phyloP scores from a whole-genome alignment of 768 basidiomycete genomes.

The Tulasnella sp. region DNA sequence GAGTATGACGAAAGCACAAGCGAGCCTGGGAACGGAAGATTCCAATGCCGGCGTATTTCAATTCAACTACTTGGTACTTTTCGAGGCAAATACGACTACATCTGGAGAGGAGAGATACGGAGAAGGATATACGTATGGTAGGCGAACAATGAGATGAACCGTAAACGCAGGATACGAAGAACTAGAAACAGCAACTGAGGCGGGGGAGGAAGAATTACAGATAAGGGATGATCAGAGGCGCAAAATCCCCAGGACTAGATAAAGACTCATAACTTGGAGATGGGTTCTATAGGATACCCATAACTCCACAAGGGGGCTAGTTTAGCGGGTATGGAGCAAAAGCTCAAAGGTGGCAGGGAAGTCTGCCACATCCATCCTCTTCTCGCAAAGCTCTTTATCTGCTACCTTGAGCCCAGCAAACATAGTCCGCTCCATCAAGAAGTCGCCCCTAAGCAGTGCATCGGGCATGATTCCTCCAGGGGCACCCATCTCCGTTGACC shows the following conservation, averaged over 20 bases:
- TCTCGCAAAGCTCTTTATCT: constrained; percentile 29
- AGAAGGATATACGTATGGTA: not conserved
- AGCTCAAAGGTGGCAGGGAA: constrained; percentile 32
- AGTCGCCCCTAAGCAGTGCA: constrained; percentile 32
- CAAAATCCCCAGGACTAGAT: not conserved
- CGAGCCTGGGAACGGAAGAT: not conserved
- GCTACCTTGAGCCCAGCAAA: constrained; percentile 36
- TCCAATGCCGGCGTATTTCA: constrained; percentile 9
- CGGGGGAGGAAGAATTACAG: constrained; percentile 2
- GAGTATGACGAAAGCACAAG: not conserved
- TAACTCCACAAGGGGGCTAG: not conserved
- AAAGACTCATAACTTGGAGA: constrained; percentile 14
- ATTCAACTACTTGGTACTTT: not conserved
- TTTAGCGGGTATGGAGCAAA: constrained; percentile 29
- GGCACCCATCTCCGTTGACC: constrained; percentile 32
- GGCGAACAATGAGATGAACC: not conserved
- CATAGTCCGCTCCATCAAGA: constrained; percentile 33
- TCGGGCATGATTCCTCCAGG: constrained; percentile 35
- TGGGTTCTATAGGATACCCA: constrained; percentile 1
- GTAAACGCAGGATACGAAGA: not conserved
- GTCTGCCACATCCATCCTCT: constrained; percentile 32
- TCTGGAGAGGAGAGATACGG: not conserved
- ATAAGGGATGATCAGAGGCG: not conserved
- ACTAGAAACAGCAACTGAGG: not conserved
- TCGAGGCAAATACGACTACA: not conserved